Evolutionary conservation across 192 early-diverging fungal genomes (phyloP).

Genomic region (Rhizophlyctis rosea): DNA sequence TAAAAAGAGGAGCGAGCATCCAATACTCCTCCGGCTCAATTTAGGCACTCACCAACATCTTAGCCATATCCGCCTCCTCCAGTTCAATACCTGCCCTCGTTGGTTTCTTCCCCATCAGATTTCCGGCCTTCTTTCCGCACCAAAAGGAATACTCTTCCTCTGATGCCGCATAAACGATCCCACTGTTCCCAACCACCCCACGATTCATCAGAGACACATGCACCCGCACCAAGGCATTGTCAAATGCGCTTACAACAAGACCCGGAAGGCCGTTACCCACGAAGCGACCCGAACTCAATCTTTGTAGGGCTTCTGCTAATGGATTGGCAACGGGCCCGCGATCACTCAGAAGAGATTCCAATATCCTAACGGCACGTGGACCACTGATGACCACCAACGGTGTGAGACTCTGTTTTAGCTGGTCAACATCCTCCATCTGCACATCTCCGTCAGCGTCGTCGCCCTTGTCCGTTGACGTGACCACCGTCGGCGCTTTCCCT

Average conservation of each 20-base stretch:
- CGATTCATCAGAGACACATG: constrained; percentile 47
- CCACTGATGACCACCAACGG: constrained; percentile 9
- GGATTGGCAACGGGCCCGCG: not conserved
- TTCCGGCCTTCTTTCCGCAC: constrained; percentile 11
- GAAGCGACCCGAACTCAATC: not conserved
- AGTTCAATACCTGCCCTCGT: constrained; percentile 15
- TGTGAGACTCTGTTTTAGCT: not conserved
- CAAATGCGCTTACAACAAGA: not conserved
- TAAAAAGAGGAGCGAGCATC: not conserved
- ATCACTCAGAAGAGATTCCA: not conserved
- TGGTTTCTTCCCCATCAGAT: constrained; percentile 20
- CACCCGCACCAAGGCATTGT: constrained; percentile 42
- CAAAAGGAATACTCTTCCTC: constrained; percentile 46
- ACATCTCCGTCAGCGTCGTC: not conserved
- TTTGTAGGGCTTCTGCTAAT: not conserved
- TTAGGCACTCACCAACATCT: constrained; percentile 26
- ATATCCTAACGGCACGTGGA: constrained; percentile 5
- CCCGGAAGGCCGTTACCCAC: not conserved
- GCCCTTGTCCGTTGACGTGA: no score
- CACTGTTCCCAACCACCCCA: constrained; percentile 48
- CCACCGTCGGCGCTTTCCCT: not conserved
- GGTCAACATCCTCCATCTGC: not conserved
- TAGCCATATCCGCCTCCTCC: constrained; percentile 24
- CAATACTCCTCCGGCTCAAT: not conserved
- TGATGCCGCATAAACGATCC: constrained; percentile 53